Evolutionary conservation across 2,329 filamentous ascomycete species (phyloP), one percentile per base, ranked within the genome.

Genomic region (Dactylonectria estremocensis): DNA sequence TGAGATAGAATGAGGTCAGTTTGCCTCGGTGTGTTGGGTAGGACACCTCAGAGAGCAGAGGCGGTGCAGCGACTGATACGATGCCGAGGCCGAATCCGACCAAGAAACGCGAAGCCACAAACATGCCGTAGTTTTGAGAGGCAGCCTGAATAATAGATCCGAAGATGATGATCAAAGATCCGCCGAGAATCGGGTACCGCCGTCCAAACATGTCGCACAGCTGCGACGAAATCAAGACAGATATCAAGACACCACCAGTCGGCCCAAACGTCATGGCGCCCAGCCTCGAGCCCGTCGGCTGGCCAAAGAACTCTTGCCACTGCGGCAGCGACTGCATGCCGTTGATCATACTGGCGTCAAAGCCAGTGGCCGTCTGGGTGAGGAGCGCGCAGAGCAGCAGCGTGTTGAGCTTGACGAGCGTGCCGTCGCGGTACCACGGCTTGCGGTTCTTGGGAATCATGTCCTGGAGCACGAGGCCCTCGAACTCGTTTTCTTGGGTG

Each of bases 31-130:
- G 78, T 0, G 77, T 77, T 0, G 80, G 79, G 52, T 81, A 79
- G 0, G 80, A 77, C 3, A 82, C 72, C 57, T 82, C 80, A 3
- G 79, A 74, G 0, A 83, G 76, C 0, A 83, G 72, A 13, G 81
- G 72, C 0, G 80, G 80, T 0, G 79, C 76, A 0, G 80, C 77
- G 2, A 80, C 75, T 0, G 70, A 70, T 5, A 74, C 72, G 3
- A 77, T 74, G 0, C 78, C 79, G 18, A 88, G 84, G 20, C 87
- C 87, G 13, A 80, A 74, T 2, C 80, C 80, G 2, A 82, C 70
- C 5, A 82, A 67, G 58, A 79, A 77, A 0, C 80, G 72, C 0
- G 79, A 77, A 0, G 77, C 74, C n/a, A 82, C 75, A 43, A 82
- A 82, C 74, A 78, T 78, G 46, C 61, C 67, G 7, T 81, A 72